Conservation (phyloP, 352 stramenopile species). For the Phytophthora crassamura region DNA sequence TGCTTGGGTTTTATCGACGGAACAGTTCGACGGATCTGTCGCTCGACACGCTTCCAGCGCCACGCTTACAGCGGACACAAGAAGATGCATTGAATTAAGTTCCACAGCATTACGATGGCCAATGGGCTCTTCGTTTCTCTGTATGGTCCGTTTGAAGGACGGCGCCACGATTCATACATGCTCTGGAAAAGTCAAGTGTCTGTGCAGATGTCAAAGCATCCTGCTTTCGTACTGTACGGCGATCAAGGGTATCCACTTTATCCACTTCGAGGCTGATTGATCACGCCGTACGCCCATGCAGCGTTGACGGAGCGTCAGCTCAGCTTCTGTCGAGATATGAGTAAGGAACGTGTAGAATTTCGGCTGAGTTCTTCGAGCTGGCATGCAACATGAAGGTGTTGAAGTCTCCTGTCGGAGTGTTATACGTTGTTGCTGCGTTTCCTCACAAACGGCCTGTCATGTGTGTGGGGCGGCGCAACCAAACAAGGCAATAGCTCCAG, state of each 20-base stretch:
- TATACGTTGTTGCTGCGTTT: slow-evolving; percentile 5
- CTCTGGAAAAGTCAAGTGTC: too few species aligned
- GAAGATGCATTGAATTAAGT: slow-evolving; percentile 12
- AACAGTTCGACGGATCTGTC: slow-evolving; percentile 10
- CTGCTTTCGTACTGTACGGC: too few species aligned
- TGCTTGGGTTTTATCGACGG: slow-evolving; percentile 16
- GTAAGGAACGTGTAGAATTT: too few species aligned
- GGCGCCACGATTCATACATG: slow-evolving; percentile 9
- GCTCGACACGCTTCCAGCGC: background rate
- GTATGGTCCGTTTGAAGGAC: slow-evolving; percentile 1
- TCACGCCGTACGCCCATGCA: too few species aligned
- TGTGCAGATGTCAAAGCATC: too few species aligned
- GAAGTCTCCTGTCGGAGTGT: background rate
- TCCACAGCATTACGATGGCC: slow-evolving; percentile 9
- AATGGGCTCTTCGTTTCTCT: slow-evolving; percentile 9
- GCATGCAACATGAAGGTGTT: too few species aligned
- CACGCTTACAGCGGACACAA: slow-evolving; percentile 18
- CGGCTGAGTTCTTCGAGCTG: too few species aligned
- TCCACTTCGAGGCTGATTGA: too few species aligned
- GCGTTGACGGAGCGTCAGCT: too few species aligned
- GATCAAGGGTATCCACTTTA: too few species aligned
- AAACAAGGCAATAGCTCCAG: slow-evolving; percentile 1
- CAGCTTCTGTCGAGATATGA: too few species aligned
- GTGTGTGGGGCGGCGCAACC: background rate
- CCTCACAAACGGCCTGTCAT: background rate